Percentiles rank a stretch among this genome's conserved stretches.
phyloP scores from a whole-genome alignment of 148 eudicot genomes.

The Selenicereus undatus region DNA sequence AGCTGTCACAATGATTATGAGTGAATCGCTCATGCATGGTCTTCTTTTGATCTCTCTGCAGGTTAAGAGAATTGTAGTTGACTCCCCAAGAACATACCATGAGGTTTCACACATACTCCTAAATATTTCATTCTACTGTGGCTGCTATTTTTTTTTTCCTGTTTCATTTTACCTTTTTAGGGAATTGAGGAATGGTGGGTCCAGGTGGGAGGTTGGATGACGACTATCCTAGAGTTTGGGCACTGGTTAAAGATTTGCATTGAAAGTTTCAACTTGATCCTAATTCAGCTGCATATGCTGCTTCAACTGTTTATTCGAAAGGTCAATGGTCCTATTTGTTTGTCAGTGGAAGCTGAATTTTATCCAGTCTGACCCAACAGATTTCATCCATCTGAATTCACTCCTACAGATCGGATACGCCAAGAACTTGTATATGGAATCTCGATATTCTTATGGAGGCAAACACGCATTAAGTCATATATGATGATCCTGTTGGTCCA shows the following conservation, averaged over 20 bases:
- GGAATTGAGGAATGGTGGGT: neutral
- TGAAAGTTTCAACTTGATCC: neutral
- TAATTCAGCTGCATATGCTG: neutral
- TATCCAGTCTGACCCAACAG: neutral
- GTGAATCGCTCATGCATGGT: neutral
- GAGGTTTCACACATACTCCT: slow-evolving; percentile 50
- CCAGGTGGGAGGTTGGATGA: neutral
- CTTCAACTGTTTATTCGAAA: neutral
- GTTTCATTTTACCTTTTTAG: neutral
- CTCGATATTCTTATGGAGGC: neutral
- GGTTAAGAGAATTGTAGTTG: slow-evolving; percentile 91
- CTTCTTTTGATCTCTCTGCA: slow-evolving; percentile 32
- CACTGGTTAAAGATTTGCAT: neutral
- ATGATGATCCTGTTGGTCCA: neutral
- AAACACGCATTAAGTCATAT: neutral
- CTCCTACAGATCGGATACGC: neutral
- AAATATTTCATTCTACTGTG: neutral
- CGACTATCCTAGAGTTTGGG: neutral
- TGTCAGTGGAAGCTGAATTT: neutral
- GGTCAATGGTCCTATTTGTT: slow-evolving; percentile 4
- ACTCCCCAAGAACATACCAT: slow-evolving; percentile 90
- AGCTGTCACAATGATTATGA: neutral
- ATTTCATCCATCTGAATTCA: neutral
- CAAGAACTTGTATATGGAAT: neutral
- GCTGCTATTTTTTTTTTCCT: no score